phyloP scores from a whole-genome alignment of 768 basidiomycete genomes.

The Lanmaoa rubissima region DNA sequence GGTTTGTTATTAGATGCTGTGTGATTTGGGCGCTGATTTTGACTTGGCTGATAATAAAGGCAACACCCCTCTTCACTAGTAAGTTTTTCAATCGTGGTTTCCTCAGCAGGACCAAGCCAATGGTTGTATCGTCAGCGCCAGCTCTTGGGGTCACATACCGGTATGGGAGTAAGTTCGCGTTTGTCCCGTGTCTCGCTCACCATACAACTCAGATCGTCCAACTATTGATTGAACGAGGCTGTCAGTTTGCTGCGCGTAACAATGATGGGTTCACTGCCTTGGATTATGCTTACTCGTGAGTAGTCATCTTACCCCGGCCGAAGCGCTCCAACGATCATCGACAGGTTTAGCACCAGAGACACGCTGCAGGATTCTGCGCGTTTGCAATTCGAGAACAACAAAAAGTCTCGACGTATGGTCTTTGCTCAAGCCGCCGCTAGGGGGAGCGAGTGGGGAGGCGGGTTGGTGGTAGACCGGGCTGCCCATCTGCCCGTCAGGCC shows the following conservation, averaged over 20 bases:
- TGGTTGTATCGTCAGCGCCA: conserved; percentile 53
- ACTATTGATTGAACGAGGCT: conserved; percentile 85
- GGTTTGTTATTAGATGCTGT: conserved; percentile 65
- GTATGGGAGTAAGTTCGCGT: conserved; percentile 41
- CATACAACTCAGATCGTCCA: conserved; percentile 60
- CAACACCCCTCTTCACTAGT: conserved; percentile 94
- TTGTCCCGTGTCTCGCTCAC: conserved; percentile 12
- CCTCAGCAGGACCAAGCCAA: conserved; percentile 5
- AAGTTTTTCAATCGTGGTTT: conserved; percentile 31
- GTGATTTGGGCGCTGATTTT: conserved; percentile 86
- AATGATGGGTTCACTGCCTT: conserved; percentile 90
- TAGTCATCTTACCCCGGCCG: background rate
- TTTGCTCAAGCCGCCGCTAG: conserved; percentile 71
- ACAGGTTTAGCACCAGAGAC: conserved; percentile 70
- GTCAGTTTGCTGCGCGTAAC: conserved; percentile 78
- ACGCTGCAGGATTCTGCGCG: conserved; percentile 81
- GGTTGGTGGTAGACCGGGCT: conserved; percentile 41
- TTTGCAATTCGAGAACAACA: conserved; percentile 75
- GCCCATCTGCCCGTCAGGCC: conserved; percentile 47
- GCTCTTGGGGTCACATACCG: conserved; percentile 82
- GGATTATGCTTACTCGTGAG: conserved; percentile 76
- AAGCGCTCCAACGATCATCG: conserved; percentile 1
- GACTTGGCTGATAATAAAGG: conserved; percentile 90
- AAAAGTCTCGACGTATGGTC: conserved; percentile 66
- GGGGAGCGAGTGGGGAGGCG: conserved; percentile 58